Evolutionary conservation across 2,329 filamentous ascomycete species (phyloP).

Genomic region (Cladosporium oxysporum): DNA sequence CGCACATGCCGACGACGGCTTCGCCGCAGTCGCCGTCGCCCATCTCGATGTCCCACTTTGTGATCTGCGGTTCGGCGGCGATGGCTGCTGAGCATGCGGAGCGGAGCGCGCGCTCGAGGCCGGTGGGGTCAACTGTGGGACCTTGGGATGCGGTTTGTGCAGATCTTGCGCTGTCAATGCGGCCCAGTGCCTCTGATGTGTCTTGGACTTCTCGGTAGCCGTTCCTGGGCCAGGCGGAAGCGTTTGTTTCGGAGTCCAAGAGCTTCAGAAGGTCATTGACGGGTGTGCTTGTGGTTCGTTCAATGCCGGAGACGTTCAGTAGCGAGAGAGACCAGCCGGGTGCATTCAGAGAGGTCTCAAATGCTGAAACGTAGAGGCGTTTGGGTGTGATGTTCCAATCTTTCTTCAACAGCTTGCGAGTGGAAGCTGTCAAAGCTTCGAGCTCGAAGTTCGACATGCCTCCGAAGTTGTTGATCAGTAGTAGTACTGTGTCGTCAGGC

Average conservation of each 20-base stretch:
- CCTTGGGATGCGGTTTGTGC: slow-evolving; percentile 37
- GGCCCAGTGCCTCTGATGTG: not conserved
- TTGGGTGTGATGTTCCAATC: slow-evolving; percentile 53
- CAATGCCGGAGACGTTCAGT: slow-evolving; percentile 53
- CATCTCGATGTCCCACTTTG: slow-evolving; percentile 64
- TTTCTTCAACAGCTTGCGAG: slow-evolving; percentile 42
- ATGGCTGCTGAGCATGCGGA: slow-evolving; percentile 52
- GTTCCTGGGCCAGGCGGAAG: slow-evolving; percentile 55
- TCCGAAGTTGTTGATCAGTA: slow-evolving; percentile 54
- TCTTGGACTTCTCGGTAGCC: slow-evolving; percentile 38
- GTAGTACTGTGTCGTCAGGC: slow-evolving; percentile 46
- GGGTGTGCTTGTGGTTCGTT: slow-evolving; percentile 42
- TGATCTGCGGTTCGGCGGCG: slow-evolving; percentile 62
- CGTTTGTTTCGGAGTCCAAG: slow-evolving; percentile 53
- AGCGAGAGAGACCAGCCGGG: slow-evolving; percentile 59
- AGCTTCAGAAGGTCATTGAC: slow-evolving; percentile 48
- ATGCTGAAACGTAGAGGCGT: slow-evolving; percentile 50
- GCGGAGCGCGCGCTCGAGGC: slow-evolving; percentile 43
- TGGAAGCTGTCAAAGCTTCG: slow-evolving; percentile 49
- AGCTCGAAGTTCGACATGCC: slow-evolving; percentile 52
- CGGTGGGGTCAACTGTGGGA: slow-evolving; percentile 31
- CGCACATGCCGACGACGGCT: slow-evolving; percentile 45
- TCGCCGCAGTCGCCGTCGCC: slow-evolving; percentile 69
- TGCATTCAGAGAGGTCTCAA: slow-evolving; percentile 58
- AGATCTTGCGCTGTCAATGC: slow-evolving; percentile 36